A percentile compares a stretch with the other conserved stretches of the same genome.
phyloP scores from a whole-genome alignment of 352 stramenopile species.

The Elongisporangium anandrum region DNA sequence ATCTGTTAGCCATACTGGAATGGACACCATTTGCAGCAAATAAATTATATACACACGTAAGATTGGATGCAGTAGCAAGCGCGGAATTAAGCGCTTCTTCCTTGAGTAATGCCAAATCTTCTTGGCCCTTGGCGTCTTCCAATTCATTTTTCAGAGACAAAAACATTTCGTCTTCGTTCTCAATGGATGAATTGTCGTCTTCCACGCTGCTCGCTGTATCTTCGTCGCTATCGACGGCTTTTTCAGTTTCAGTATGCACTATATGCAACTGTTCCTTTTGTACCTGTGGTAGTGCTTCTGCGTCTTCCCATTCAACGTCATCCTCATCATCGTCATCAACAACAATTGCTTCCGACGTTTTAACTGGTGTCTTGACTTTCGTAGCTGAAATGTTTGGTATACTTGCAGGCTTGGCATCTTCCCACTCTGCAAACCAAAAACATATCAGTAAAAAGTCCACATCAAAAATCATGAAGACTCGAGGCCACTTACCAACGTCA shows the following conservation, averaged over 20 bases:
- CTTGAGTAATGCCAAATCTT: slow-evolving; percentile 55
- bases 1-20: no score
- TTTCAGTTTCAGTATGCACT: slow-evolving; percentile 1
- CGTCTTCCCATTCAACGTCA: slow-evolving; percentile 52
- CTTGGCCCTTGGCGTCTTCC: slow-evolving; percentile 64
- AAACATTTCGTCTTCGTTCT: slow-evolving; percentile 39
- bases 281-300: neutral
- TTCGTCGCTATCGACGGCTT: slow-evolving; percentile 9
- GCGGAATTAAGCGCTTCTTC: slow-evolving; percentile 73
- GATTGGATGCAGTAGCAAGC: slow-evolving; percentile 77
- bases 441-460: neutral
- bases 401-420: slow-evolving; percentile 5
- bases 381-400: neutral
- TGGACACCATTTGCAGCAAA: no score
- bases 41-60: slow-evolving; percentile 42
- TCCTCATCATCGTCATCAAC: slow-evolving; percentile 22
- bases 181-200: slow-evolving; percentile 1
- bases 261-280: neutral
- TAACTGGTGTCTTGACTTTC: neutral
- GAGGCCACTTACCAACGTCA: slow-evolving; percentile 22
- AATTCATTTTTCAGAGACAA: slow-evolving; percentile 60
- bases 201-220: neutral
- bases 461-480: neutral
- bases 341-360: neutral
- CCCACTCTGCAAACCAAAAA: slow-evolving; percentile 18